Percentiles rank a stretch among this genome's conserved stretches.
Conservation (phyloP, 2,329 filamentous ascomycete genomes). For the Seiridium cupressi region DNA sequence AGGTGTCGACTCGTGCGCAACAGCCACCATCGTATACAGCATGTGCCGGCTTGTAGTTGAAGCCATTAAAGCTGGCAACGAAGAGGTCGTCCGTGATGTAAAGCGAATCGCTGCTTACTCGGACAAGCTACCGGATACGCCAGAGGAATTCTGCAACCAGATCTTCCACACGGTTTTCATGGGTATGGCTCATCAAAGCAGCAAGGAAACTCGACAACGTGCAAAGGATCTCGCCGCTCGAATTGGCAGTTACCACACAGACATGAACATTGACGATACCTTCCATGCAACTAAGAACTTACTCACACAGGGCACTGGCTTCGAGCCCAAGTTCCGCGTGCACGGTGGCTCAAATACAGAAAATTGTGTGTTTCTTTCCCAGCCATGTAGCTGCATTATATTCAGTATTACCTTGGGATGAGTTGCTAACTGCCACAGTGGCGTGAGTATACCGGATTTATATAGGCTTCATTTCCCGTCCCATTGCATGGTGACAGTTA, state of each 20-base stretch:
- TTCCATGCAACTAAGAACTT: slow-evolving; percentile 60
- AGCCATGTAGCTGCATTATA: neutral
- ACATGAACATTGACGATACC: slow-evolving; percentile 71
- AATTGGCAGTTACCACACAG: slow-evolving; percentile 71
- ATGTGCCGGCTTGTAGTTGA: slow-evolving; percentile 56
- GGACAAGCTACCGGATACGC: slow-evolving; percentile 45
- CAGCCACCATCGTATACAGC: slow-evolving; percentile 41
- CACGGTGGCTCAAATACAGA: slow-evolving; percentile 52
- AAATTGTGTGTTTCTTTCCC: neutral
- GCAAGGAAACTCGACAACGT: slow-evolving; percentile 63
- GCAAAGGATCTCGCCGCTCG: slow-evolving; percentile 58
- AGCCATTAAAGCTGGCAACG: slow-evolving; percentile 43
- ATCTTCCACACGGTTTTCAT: slow-evolving; percentile 60
- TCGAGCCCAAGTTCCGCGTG: slow-evolving; percentile 55
- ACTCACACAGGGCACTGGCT: slow-evolving; percentile 56
- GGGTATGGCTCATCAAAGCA: slow-evolving; percentile 65
- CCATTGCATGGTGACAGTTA: too few relatives aligned
- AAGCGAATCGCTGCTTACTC: slow-evolving; percentile 31
- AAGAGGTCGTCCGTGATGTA: slow-evolving; percentile 34
- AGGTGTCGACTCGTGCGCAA: slow-evolving; percentile 56
- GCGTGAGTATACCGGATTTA: too few relatives aligned
- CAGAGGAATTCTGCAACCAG: slow-evolving; percentile 57
- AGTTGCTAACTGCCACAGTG: too few relatives aligned
- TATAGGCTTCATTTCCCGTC: too few relatives aligned
- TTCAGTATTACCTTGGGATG: neutral